Evolutionary conservation across 441 rosid species (phyloP).

Genomic region (Dalechampia spathulata): DNA sequence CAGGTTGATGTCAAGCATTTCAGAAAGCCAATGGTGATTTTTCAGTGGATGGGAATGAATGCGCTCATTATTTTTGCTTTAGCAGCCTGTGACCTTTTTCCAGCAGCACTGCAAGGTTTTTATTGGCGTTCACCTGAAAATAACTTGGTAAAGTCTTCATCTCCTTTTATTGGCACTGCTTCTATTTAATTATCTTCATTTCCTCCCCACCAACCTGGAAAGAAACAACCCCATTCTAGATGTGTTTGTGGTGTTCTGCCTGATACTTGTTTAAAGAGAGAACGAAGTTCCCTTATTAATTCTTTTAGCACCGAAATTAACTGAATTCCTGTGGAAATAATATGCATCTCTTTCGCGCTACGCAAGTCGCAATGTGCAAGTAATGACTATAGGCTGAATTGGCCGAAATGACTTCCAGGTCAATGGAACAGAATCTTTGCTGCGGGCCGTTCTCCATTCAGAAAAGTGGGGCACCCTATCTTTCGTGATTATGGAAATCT

Average conservation of each 20-base stretch:
- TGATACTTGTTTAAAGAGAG: too few species aligned
- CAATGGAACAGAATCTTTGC: slow-evolving; percentile 28
- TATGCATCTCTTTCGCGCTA: background rate
- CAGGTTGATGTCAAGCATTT: slow-evolving; percentile 50
- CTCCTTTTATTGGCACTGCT: slow-evolving; percentile 1
- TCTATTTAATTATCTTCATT: background rate
- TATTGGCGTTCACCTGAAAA: slow-evolving; percentile 48
- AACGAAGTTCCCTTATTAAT: too few species aligned
- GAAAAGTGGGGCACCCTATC: slow-evolving; percentile 45
- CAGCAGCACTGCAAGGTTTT: slow-evolving; percentile 44
- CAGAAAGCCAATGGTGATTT: slow-evolving; percentile 27
- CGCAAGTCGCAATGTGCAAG: too few species aligned
- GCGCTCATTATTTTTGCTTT: slow-evolving; percentile 46
- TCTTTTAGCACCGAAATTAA: too few species aligned
- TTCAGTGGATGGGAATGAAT: slow-evolving; percentile 67
- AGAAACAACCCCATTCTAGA: too few species aligned
- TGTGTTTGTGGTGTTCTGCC: too few species aligned
- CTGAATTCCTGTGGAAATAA: background rate
- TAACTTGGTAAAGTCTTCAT: slow-evolving; percentile 33
- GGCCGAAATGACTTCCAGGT: slow-evolving; percentile 28
- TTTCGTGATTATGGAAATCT: slow-evolving; percentile 42
- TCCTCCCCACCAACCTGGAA: too few species aligned
- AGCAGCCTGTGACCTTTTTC: slow-evolving; percentile 51
- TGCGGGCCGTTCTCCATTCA: slow-evolving; percentile 32
- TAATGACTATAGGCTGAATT: slow-evolving; percentile 13